Evolutionary conservation across 1,284 basidiomycete genomes (phyloP).

Genomic region (Ganoderma sinense): DNA sequence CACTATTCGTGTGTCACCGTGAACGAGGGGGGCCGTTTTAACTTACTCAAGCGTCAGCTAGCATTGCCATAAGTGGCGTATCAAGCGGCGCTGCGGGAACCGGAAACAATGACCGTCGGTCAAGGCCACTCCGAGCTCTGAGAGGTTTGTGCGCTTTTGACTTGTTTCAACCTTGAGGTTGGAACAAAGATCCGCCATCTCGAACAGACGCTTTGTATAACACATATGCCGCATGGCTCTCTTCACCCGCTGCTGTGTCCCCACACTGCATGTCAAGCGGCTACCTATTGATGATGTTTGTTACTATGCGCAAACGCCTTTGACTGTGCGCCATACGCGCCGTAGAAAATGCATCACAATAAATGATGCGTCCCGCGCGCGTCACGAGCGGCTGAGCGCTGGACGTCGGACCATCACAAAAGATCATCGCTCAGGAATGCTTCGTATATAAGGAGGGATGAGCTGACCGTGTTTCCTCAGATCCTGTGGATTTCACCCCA

Average conservation of each 20-base stretch:
- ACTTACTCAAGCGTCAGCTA: neutral
- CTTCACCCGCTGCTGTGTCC: neutral
- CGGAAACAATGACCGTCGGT: neutral
- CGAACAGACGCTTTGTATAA: neutral
- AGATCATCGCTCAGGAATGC: conserved; percentile 3
- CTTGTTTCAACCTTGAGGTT: neutral
- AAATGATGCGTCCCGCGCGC: conserved; percentile 17
- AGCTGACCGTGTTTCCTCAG: conserved; percentile 17
- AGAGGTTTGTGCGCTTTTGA: neutral
- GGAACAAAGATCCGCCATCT: neutral
- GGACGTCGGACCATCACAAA: conserved; percentile 1
- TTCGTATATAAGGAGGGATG: conserved; percentile 21
- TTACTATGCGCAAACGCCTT: conserved; percentile 6
- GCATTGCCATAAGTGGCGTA: neutral
- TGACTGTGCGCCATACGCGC: conserved; percentile 6
- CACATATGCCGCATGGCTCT: neutral
- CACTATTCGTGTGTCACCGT: neutral
- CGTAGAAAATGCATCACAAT: conserved; percentile 18
- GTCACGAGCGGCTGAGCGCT: conserved; percentile 12
- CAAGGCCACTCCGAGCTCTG: neutral
- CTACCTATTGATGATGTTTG: conserved; percentile 17
- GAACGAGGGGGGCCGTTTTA: neutral
- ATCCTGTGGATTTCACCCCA: conserved; percentile 29
- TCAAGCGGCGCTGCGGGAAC: neutral
- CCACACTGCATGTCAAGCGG: neutral